phyloP scores from a whole-genome alignment of 78 protist species.

The Pigoraptor vietnamica region DNA sequence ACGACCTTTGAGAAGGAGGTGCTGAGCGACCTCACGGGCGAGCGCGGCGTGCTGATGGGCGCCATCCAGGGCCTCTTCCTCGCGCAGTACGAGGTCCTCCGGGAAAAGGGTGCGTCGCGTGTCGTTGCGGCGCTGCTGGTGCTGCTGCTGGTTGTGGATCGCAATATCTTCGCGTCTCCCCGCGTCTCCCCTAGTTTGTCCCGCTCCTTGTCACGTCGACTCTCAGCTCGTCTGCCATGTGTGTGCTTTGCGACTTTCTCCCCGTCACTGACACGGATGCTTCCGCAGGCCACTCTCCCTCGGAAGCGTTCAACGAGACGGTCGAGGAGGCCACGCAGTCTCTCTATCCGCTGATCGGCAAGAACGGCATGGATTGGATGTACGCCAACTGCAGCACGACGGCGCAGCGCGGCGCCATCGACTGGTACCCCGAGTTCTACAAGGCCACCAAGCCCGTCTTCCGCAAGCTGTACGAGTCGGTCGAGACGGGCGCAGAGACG shows the following conservation, averaged over 20 bases:
- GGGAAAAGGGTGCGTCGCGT: slow-evolving; percentile 32
- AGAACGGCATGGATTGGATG: slow-evolving; percentile 73
- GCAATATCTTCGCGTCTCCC: no score
- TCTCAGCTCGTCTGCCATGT: no score
- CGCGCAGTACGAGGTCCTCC: slow-evolving; percentile 62
- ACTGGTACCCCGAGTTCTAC: slow-evolving; percentile 56
- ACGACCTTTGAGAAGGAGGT: slow-evolving; percentile 53
- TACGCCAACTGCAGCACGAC: slow-evolving; percentile 61
- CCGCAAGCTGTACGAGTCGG: slow-evolving; percentile 32
- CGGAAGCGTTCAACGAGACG: slow-evolving; percentile 73
- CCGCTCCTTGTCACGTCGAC: no score
- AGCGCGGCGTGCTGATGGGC: slow-evolving; percentile 68
- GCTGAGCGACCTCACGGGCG: slow-evolving; percentile 51
- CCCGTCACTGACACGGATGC: no score
- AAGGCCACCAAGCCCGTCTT: slow-evolving; percentile 40
- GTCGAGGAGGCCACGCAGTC: slow-evolving; percentile 62
- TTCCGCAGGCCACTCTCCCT: slow-evolving; percentile 54
- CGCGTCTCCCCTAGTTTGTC: no score
- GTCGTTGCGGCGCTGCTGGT: no score
- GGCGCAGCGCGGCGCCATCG: slow-evolving; percentile 57
- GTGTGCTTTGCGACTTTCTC: no score
- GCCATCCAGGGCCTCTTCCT: slow-evolving; percentile 46
- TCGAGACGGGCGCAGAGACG: slow-evolving; percentile 36
- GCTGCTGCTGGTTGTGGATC: no score
- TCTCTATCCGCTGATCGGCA: slow-evolving; percentile 56